Percentiles rank a stretch among this genome's conserved stretches.
Conservation (phyloP, 148 eudicot species). For the Rhododendron kiyosumense region DNA sequence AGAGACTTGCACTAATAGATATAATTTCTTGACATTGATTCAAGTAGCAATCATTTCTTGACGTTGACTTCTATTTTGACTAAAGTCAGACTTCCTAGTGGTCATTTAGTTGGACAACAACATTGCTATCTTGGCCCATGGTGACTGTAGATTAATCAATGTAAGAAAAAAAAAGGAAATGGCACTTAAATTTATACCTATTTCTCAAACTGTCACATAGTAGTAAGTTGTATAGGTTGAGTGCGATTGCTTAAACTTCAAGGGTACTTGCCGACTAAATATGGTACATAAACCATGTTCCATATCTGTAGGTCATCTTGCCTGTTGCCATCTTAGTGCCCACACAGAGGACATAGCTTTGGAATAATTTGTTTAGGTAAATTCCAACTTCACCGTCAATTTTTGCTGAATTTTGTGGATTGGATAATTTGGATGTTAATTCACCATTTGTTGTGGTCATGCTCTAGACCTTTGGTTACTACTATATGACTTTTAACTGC, state of each 20-base stretch:
- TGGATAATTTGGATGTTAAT: not conserved
- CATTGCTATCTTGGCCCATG: not conserved
- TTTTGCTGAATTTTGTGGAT: not conserved
- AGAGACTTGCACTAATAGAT: not conserved
- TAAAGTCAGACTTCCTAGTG: not conserved
- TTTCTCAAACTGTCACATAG: not conserved
- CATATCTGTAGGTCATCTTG: not conserved
- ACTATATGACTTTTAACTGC: not conserved
- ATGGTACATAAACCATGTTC: not conserved
- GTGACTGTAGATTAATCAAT: not conserved
- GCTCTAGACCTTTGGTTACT: not conserved
- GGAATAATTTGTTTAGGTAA: not conserved
- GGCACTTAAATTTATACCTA: not conserved
- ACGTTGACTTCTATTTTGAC: not conserved
- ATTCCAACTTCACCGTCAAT: not conserved
- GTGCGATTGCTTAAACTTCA: not conserved
- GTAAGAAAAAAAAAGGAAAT: not conserved
- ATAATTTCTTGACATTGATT: not conserved
- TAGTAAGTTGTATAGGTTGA: not conserved
- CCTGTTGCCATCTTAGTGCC: not conserved
- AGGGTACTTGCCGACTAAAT: not conserved
- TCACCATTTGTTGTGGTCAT: not conserved
- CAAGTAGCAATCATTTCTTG: not conserved
- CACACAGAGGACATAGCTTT: not conserved
- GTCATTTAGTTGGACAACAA: not conserved